These are phyloP conservation scores for Penicillium thymicola DNA, from an alignment of 2,329 filamentous ascomycete species.

Conservation along the genomic window DNA sequence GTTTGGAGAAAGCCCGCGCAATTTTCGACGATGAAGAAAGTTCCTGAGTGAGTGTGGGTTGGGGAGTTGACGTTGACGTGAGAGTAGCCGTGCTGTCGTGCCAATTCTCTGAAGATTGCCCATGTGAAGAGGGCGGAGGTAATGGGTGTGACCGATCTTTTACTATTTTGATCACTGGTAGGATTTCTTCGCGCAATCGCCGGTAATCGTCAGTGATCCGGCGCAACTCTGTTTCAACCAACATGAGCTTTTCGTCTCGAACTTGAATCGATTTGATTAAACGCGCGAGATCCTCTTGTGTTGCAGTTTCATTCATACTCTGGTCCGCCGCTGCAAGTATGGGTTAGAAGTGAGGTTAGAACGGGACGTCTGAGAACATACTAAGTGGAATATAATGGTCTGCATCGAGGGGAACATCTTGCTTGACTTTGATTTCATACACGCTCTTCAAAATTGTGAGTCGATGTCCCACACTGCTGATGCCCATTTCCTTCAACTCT, in stretches of 20 bases:
- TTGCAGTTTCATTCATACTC: slow-evolving; percentile 81
- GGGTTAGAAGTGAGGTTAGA: slow-evolving; percentile 9
- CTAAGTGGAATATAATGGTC: slow-evolving; percentile 92
- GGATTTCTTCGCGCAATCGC: slow-evolving; percentile 82
- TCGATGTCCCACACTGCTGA: slow-evolving; percentile 87
- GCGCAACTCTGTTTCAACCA: slow-evolving; percentile 78
- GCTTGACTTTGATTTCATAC: slow-evolving; percentile 92
- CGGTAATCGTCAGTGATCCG: slow-evolving; percentile 84
- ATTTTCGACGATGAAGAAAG: slow-evolving; percentile 52
- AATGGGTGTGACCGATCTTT: slow-evolving; percentile 91
- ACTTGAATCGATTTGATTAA: slow-evolving; percentile 85
- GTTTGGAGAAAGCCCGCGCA: slow-evolving; percentile 72
- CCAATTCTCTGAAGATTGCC: slow-evolving; percentile 19
- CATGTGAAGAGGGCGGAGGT: slow-evolving; percentile 52
- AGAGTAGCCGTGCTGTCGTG: slow-evolving; percentile 41
- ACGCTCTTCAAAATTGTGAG: slow-evolving; percentile 93
- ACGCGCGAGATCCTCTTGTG: slow-evolving; percentile 87
- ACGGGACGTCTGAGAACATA: slow-evolving; percentile 48
- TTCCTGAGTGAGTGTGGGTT: slow-evolving; percentile 31
- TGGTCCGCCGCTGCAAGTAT: slow-evolving; percentile 72
- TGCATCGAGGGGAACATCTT: slow-evolving; percentile 84
- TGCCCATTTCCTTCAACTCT: slow-evolving; percentile 92
- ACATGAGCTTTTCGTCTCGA: slow-evolving; percentile 83
- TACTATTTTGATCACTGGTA: slow-evolving; percentile 82
- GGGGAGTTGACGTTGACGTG: slow-evolving; percentile 30